Evolutionary conservation across 305 asterid species (phyloP), one percentile per base, ranked within the genome.

Genomic region (Plantago coronopus): DNA sequence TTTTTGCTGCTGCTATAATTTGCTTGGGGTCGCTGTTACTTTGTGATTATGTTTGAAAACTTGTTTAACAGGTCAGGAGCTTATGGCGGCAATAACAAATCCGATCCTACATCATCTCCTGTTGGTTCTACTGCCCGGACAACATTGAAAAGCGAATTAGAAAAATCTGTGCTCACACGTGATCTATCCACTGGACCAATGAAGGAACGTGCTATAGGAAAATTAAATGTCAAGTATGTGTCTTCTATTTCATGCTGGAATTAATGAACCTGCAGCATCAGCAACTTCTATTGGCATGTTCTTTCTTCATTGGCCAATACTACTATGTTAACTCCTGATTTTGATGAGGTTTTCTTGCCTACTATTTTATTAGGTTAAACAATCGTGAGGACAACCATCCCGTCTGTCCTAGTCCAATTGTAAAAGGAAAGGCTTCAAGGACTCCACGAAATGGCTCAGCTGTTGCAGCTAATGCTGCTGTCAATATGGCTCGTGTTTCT

Each of bases 381-480:
- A 90, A 72, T 80, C 95, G 85, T 3, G 97, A 90, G 50, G 99
- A 87, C 50, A 81, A 21, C 71, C 73, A 78, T 64, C 72, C 64
- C 2, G 18, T 61, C 38, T 69, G 80, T 72, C 75, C 93, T 65
- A 74, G 73, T 80, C 85, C 90, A 65, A 50, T 78, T 50, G 74
- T 83, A 45, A 90, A 87, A 76, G 96, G 95, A 74, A 94, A 87
- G 85, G 91, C 95, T 64, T 80, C 98, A 63, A 86, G 98, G 83
- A 84, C 91, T 48, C 89, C 97, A 17, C 83, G 90, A 44, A 83
- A 84, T 72, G 86, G 89, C 58, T 72, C 90, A 37, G 59, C 72
- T 54, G 65, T 69, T 69, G 64, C 83, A 60, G 63, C 77, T 51
- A 86, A 71, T 74, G 67, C 85, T 57, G 75, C 79, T 64, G 66